A percentile compares a stretch with the other conserved stretches of the same genome.
phyloP scores from a whole-genome alignment of 139 green algal genomes.

The Deuterostichococcus epilithicus region DNA sequence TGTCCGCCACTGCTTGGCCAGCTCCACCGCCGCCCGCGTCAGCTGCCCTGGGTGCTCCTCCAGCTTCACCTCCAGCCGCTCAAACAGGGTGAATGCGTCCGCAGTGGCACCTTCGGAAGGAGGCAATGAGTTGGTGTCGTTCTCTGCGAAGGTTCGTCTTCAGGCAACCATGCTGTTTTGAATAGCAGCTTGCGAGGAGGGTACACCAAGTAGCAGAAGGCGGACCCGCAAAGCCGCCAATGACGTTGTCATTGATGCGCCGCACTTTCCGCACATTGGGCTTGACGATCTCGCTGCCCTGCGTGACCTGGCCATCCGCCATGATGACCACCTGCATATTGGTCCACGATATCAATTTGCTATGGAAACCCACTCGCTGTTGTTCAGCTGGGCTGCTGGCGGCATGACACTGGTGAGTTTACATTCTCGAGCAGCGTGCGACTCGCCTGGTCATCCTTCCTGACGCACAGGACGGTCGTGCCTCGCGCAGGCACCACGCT shows the following conservation, averaged over 20 bases:
- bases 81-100: slow-evolving; percentile 88
- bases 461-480: slow-evolving; percentile 81
- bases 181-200: too few relatives aligned
- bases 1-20: slow-evolving; percentile 90
- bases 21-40: slow-evolving; percentile 79
- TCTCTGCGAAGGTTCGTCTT: too few relatives aligned
- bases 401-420: neutral
- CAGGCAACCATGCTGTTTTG: too few relatives aligned
- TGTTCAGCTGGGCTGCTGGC: neutral
- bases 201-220: too few relatives aligned
- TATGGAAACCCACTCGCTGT: neutral
- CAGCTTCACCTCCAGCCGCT: slow-evolving; percentile 81
- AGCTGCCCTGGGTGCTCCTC: slow-evolving; percentile 84
- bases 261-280: slow-evolving; percentile 85
- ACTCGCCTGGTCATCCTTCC: slow-evolving; percentile 62
- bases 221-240: slow-evolving; percentile 72
- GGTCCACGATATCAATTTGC: neutral
- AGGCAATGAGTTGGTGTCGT: too few relatives aligned
- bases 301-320: slow-evolving; percentile 85
- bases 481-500: neutral
- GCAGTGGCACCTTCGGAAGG: slow-evolving; percentile 65
- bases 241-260: slow-evolving; percentile 55
- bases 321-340: slow-evolving; percentile 71
- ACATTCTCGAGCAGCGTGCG: too few relatives aligned
- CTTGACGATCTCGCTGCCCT: slow-evolving; percentile 73